Percentiles rank a stretch among this genome's conserved stretches.
phyloP scores from a whole-genome alignment of 352 stramenopile species.

The Globisporangium solare region DNA sequence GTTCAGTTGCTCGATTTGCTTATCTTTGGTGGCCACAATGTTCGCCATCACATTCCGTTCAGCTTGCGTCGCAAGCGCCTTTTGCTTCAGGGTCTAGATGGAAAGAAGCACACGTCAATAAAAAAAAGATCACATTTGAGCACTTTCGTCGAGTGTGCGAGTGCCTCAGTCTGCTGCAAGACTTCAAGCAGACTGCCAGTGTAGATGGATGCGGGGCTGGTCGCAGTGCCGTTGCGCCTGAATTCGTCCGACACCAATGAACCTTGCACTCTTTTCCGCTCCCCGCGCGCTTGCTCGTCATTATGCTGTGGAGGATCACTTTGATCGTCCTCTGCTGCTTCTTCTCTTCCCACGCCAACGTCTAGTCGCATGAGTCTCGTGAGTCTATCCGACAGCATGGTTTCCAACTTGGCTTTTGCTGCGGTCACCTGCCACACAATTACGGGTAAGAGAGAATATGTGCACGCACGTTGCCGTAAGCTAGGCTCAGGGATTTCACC shows the following conservation, averaged over 20 bases:
- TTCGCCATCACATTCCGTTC: conserved; percentile 34
- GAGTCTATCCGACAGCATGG: conserved; percentile 22
- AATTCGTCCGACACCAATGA: not conserved
- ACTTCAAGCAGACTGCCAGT: conserved; percentile 35
- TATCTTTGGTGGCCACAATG: conserved; percentile 24
- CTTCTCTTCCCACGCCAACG: conserved; percentile 5
- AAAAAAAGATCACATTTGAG: not conserved
- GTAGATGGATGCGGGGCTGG: conserved; percentile 39
- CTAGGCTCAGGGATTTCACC: not conserved
- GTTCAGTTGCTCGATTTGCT: conserved; percentile 24
- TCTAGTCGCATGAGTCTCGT: conserved; percentile 25
- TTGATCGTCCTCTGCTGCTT: not conserved
- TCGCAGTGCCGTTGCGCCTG: conserved; percentile 32
- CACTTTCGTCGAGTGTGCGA: not conserved
- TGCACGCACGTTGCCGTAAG: not conserved
- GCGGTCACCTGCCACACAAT: conserved; percentile 16
- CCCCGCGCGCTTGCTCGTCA: not conserved
- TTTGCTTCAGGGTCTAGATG: conserved; percentile 31
- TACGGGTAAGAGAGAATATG: not conserved
- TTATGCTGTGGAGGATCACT: conserved; percentile 10
- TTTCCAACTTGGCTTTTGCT: conserved; percentile 32
- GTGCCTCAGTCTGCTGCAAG: conserved; percentile 46
- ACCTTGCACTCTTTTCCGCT: conserved; percentile 2
- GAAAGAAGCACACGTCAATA: not conserved
- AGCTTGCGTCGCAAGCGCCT: conserved; percentile 27